Conservation (phyloP, 2,329 filamentous ascomycete genomes). For the Ceratocystiopsis minuta region DNA sequence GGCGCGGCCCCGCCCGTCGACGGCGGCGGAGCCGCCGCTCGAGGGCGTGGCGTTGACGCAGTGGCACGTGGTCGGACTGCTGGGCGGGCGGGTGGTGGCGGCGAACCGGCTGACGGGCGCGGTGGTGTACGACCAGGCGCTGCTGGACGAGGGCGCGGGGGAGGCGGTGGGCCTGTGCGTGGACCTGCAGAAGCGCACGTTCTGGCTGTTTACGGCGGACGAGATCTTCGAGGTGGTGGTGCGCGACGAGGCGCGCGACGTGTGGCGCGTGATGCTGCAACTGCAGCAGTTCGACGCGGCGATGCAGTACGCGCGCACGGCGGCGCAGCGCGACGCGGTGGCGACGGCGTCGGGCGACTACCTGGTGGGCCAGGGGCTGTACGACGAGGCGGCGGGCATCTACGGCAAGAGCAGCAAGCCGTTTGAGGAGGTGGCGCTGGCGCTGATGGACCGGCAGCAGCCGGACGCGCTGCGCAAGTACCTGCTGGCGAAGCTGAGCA, state of each 20-base stretch:
- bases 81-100: slow-evolving; percentile 68
- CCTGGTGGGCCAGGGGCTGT: slow-evolving; percentile 64
- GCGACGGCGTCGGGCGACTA: slow-evolving; percentile 84
- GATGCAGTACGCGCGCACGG: slow-evolving; percentile 64
- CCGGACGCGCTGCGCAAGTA: slow-evolving; percentile 85
- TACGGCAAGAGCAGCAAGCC: slow-evolving; percentile 96
- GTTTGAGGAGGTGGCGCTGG: slow-evolving; percentile 87
- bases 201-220: slow-evolving; percentile 82
- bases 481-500: slow-evolving; percentile 63
- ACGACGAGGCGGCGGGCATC: slow-evolving; percentile 67
- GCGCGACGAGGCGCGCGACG: slow-evolving; percentile 74
- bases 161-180: slow-evolving; percentile 67
- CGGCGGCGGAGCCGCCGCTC: slow-evolving; percentile 26
- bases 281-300: slow-evolving; percentile 78
- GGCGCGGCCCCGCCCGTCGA: slow-evolving; percentile 49
- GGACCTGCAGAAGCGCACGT: slow-evolving; percentile 88
- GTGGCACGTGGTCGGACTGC: slow-evolving; percentile 76
- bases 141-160: slow-evolving; percentile 63
- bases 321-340: slow-evolving; percentile 73
- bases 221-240: slow-evolving; percentile 92
- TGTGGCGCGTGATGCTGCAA: slow-evolving; percentile 87
- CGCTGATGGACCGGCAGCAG: slow-evolving; percentile 77
- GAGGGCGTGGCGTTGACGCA: slow-evolving; percentile 73
- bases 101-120: slow-evolving; percentile 75
- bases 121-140: slow-evolving; percentile 71